Conservation (phyloP, 2,329 filamentous ascomycete genomes). For the Lecanoromycetidae sp. region DNA sequence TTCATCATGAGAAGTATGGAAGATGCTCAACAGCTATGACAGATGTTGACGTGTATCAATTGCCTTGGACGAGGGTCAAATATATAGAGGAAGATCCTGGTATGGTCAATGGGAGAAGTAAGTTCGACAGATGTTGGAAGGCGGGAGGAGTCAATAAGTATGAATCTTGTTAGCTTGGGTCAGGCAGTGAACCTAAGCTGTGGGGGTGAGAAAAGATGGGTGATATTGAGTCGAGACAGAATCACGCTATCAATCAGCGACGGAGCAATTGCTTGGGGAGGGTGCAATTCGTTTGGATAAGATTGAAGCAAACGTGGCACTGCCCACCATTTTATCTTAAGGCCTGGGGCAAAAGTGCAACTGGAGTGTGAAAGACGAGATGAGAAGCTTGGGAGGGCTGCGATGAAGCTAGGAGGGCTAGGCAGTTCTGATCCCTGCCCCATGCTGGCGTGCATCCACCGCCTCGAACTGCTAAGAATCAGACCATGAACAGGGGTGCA, state of each 20-base stretch:
- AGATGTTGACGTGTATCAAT: neutral
- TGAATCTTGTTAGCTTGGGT: neutral
- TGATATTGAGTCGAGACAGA: neutral
- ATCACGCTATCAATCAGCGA: neutral
- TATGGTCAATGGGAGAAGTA: conserved; percentile 1
- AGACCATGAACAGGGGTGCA: conserved; percentile 4
- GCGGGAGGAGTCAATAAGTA: conserved; percentile 8
- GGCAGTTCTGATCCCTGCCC: conserved; percentile 5
- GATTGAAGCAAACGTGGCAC: neutral
- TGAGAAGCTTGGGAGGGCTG: neutral
- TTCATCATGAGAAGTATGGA: too few species aligned
- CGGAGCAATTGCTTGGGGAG: too few species aligned
- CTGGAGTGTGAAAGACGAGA: neutral
- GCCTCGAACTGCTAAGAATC: conserved; percentile 9
- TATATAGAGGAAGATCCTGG: neutral
- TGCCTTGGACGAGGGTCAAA: neutral
- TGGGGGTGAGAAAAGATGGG: conserved; percentile 5
- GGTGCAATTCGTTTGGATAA: neutral
- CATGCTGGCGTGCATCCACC: conserved; percentile 14
- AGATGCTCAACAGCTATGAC: too few species aligned
- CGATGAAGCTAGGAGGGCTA: neutral
- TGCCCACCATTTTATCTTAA: conserved; percentile 3
- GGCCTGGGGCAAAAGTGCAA: neutral
- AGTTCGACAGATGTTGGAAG: conserved; percentile 10
- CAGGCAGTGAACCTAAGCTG: conserved; percentile 8